Percentiles rank a stretch among this genome's conserved stretches.
phyloP scores from a whole-genome alignment of 2,329 filamentous ascomycete genomes.

The Beauveria varroae region DNA sequence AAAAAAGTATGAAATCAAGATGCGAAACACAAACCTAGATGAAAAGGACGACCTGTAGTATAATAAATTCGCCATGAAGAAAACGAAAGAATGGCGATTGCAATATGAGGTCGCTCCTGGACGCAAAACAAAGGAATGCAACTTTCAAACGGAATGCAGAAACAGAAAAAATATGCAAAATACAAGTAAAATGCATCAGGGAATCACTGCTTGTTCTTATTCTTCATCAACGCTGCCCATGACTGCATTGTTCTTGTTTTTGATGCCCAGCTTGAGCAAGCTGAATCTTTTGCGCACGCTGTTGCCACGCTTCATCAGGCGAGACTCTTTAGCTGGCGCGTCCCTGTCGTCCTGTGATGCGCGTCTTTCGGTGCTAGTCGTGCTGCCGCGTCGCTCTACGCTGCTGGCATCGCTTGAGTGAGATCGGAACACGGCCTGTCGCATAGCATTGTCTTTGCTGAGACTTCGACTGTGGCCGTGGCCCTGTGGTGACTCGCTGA shows the following conservation, averaged over 20 bases:
- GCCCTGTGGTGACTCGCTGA: constrained; percentile 18
- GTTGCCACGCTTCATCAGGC: constrained; percentile 40
- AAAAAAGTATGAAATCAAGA: background rate
- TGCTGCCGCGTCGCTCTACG: constrained; percentile 17
- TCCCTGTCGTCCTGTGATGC: constrained; percentile 19
- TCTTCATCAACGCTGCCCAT: constrained; percentile 52
- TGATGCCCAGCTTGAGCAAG: constrained; percentile 67
- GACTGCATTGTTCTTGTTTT: constrained; percentile 45
- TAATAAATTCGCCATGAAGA: background rate
- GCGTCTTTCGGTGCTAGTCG: constrained; percentile 16
- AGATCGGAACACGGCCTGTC: constrained; percentile 38
- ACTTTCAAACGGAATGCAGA: background rate
- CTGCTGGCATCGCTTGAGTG: constrained; percentile 19
- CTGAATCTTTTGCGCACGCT: constrained; percentile 74
- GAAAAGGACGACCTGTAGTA: constrained; percentile 6
- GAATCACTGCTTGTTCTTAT: constrained; percentile 24
- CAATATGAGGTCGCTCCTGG: background rate
- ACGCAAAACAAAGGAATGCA: background rate
- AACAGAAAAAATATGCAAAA: background rate
- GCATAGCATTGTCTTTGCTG: constrained; percentile 21
- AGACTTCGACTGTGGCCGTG: constrained; percentile 21
- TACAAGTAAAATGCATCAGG: background rate
- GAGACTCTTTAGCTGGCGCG: constrained; percentile 24
- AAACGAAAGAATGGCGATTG: constrained; percentile 7
- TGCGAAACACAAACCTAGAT: constrained; percentile 7